These are phyloP conservation scores for Rhizophlyctis rosea DNA, from an alignment of 192 early-diverging fungal genomes.

Conservation along the genomic window DNA sequence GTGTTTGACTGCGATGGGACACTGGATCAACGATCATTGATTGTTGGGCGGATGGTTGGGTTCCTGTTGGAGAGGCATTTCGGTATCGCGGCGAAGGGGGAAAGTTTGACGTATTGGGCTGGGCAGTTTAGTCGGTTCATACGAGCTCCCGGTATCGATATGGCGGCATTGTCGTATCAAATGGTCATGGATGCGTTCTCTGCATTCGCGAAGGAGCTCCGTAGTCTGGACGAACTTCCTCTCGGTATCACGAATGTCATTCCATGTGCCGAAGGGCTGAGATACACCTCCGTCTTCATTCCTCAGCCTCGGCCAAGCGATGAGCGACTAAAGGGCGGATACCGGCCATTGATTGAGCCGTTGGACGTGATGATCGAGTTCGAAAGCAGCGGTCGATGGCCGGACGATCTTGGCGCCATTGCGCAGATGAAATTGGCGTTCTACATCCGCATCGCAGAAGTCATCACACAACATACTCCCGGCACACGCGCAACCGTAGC, in stretches of 20 bases:
- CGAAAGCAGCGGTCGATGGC: slow-evolving; percentile 81
- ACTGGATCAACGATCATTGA: slow-evolving; percentile 61
- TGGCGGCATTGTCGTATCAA: slow-evolving; percentile 53
- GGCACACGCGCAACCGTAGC: slow-evolving; percentile 46
- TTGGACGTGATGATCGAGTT: slow-evolving; percentile 81
- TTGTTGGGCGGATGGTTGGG: slow-evolving; percentile 76
- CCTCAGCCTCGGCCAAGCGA: slow-evolving; percentile 56
- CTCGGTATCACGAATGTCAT: slow-evolving; percentile 59
- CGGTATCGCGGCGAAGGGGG: slow-evolving; percentile 36
- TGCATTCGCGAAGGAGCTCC: slow-evolving; percentile 58
- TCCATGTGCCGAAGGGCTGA: slow-evolving; percentile 59
- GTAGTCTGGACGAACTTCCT: slow-evolving; percentile 63
- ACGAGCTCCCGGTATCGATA: slow-evolving; percentile 38
- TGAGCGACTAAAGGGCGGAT: slow-evolving; percentile 15
- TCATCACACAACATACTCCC: slow-evolving; percentile 41
- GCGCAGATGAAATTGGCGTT: slow-evolving; percentile 91
- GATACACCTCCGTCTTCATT: slow-evolving; percentile 71
- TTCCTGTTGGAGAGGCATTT: slow-evolving; percentile 79
- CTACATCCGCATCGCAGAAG: slow-evolving; percentile 69
- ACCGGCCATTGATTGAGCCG: slow-evolving; percentile 25
- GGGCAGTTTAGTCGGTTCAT: slow-evolving; percentile 65
- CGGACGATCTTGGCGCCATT: slow-evolving; percentile 80
- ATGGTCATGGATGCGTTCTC: slow-evolving; percentile 64
- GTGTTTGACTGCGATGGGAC: slow-evolving; percentile 65
- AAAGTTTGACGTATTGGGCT: slow-evolving; percentile 56